Base-by-base conservation (phyloP, 164 flowering plant species). In the Tinospora cordifolia region DNA sequence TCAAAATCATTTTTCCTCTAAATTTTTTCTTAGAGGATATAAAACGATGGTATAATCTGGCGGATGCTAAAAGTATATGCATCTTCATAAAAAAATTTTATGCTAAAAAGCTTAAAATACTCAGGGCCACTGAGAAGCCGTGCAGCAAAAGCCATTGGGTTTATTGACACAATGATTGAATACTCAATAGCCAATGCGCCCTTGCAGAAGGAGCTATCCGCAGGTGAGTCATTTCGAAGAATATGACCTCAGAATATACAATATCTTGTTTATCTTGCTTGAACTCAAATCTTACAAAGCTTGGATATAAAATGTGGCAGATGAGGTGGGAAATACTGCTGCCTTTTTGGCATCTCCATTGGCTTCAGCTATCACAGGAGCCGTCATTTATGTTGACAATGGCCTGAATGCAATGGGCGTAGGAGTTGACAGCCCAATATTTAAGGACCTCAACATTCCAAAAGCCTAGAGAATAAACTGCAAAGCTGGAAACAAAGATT, bases 61-160 rank as follows among this genome's bases (percentile, higher is more conserved):
- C 2, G 36, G 36, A 30, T 30, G 36, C 36, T 30, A 30, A 30
- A 30, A 30, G 36, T 30, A 30, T 30, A 4, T 30, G 36, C 4
- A 22, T n/a, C 24, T 1, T 14, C 44, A 26, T 66, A 1, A 24
- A 12, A 49, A 12, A 22, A 22, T 41, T 22, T 15, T 66, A 57
- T 66, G 21, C 24, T 9, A 19, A 63, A 30, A 13, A 57, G 0
- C n/a, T 8, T 66, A 2, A 62, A 63, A 15, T 14, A 26, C 51
- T 25, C 79, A 93, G 98, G 98, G 44, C 98, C 98, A 27, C 74
- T 93, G 25, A 69, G 96, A 78, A 93, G 97, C 70, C 92, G 96
- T 67, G 97, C 98, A 69, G 98, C 98, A 67, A 93, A 90, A 80
- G 96, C 98, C 41, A 93, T 93, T 66, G 97, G 97, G 41, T 93